A percentile compares a stretch with the other conserved stretches of the same genome.
These are phyloP conservation scores for Plasmodium fragile DNA, from an alignment of 169 alveolate genomes.

Conservation along the genomic window DNA sequence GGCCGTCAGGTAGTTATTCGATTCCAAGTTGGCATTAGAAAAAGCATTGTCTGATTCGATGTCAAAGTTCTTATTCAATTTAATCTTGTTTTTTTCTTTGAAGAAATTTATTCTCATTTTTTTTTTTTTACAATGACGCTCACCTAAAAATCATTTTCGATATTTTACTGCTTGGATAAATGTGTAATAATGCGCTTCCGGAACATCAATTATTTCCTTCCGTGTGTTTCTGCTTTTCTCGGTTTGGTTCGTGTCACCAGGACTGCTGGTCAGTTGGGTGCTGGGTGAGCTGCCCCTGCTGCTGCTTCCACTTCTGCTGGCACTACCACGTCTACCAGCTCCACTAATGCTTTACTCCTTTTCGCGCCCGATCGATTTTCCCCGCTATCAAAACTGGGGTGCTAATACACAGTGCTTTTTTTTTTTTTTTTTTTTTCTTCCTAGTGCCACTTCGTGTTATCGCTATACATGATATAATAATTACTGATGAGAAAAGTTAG, in stretches of 20 bases:
- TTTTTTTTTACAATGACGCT: slow-evolving; percentile 24
- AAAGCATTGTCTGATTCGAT: slow-evolving; percentile 59
- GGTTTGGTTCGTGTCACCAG: background rate
- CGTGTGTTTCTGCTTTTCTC: background rate
- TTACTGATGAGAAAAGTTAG: background rate
- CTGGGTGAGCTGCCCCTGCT: background rate
- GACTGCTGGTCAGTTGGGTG: background rate
- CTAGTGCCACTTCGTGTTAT: background rate
- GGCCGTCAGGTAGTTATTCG: slow-evolving; percentile 49
- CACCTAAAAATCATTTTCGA: slow-evolving; percentile 65
- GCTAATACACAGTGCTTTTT: background rate
- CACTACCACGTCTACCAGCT: background rate
- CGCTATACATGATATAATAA: background rate
- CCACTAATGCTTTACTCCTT: background rate
- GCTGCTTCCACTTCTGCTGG: background rate
- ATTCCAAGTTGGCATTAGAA: slow-evolving; percentile 54
- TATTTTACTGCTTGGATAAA: background rate
- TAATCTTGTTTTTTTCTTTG: slow-evolving; percentile 72
- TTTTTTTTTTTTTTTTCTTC: background rate
- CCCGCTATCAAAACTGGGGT: background rate
- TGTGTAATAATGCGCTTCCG: background rate
- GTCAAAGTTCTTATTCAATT: slow-evolving; percentile 30
- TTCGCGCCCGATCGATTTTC: background rate
- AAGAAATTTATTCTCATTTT: slow-evolving; percentile 75
- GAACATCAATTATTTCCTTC: slow-evolving; percentile 7